These are phyloP conservation scores for Populus simonii DNA, from an alignment of 345 rosid genomes.

Conservation along the genomic window DNA sequence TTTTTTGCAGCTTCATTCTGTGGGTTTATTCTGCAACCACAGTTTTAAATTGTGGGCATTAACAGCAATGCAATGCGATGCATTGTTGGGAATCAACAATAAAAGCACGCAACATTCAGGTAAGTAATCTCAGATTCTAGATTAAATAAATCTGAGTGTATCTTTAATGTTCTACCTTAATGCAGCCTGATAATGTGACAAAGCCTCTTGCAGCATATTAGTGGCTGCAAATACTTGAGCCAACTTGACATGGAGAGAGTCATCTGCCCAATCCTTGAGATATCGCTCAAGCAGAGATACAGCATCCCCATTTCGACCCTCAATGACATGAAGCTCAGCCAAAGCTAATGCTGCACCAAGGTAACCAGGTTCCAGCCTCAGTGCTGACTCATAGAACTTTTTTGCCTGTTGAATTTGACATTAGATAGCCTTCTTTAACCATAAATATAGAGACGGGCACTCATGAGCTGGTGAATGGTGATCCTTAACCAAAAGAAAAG, in stretches of 20 bases:
- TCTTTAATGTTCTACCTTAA: conserved; percentile 45
- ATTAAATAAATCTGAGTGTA: conserved; percentile 3
- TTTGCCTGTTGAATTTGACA: conserved; percentile 60
- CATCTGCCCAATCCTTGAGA: conserved; percentile 98
- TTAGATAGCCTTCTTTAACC: conserved; percentile 7
- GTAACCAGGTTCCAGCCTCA: conserved; percentile 90
- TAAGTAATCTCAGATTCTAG: neutral
- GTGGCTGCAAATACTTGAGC: conserved; percentile 95
- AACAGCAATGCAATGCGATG: neutral
- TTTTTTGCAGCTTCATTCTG: conserved; percentile 91
- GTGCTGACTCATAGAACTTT: conserved; percentile 90
- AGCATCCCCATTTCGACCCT: conserved; percentile 93
- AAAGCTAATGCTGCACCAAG: conserved; percentile 96
- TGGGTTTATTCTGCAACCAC: conserved; percentile 68
- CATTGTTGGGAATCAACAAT: neutral
- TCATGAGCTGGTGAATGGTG: neutral
- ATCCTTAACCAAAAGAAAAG: neutral
- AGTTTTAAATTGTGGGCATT: conserved; percentile 3
- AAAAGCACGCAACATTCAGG: neutral
- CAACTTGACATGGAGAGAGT: conserved; percentile 91
- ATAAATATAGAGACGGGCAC: neutral
- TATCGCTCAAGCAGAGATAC: conserved; percentile 88
- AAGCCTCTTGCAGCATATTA: conserved; percentile 75
- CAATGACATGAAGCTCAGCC: conserved; percentile 87
- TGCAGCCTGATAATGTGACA: conserved; percentile 91